A percentile compares a stretch with the other conserved stretches of the same genome.
Evolutionary conservation across 1,284 basidiomycete genomes (phyloP).

Genomic region (Chondrostereum purpureum): DNA sequence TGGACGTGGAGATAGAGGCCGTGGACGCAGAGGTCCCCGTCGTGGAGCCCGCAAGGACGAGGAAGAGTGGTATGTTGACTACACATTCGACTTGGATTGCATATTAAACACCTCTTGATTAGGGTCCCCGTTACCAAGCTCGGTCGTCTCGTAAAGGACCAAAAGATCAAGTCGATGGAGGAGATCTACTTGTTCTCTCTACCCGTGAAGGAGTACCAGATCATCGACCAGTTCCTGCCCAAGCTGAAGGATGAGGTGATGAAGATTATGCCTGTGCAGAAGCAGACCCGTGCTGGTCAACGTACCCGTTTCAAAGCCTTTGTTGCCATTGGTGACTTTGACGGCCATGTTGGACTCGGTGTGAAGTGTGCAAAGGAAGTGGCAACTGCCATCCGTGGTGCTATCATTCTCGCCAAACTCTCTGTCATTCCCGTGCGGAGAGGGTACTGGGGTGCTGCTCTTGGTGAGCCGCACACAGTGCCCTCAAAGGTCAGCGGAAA

Average conservation of each 20-base stretch:
- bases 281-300: constrained; percentile 99
- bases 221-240: constrained; percentile 96
- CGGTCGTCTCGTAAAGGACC: constrained; percentile 98
- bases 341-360: constrained; percentile 98
- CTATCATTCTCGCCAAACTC: constrained; percentile 96
- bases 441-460: constrained; percentile 99
- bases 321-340: constrained; percentile 98
- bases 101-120: constrained; percentile 7
- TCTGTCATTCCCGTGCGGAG: constrained; percentile 94
- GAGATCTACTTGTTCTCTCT: constrained; percentile 99
- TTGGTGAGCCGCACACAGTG: constrained; percentile 98
- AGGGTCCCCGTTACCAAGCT: constrained; percentile 99
- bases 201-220: constrained; percentile 97
- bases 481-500: constrained; percentile 98
- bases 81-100: constrained; percentile 6
- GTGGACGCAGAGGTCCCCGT: constrained; percentile 86
- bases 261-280: constrained; percentile 99
- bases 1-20: constrained; percentile 79
- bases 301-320: constrained; percentile 99
- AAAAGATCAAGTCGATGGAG: constrained; percentile 99
- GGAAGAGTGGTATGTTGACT: constrained; percentile 85
- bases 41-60: constrained; percentile 97
- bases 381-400: constrained; percentile 97
- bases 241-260: constrained; percentile 99
- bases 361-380: constrained; percentile 99